Conservation (phyloP, 257 asterid species). For the Nicotiana benthamiana region DNA sequence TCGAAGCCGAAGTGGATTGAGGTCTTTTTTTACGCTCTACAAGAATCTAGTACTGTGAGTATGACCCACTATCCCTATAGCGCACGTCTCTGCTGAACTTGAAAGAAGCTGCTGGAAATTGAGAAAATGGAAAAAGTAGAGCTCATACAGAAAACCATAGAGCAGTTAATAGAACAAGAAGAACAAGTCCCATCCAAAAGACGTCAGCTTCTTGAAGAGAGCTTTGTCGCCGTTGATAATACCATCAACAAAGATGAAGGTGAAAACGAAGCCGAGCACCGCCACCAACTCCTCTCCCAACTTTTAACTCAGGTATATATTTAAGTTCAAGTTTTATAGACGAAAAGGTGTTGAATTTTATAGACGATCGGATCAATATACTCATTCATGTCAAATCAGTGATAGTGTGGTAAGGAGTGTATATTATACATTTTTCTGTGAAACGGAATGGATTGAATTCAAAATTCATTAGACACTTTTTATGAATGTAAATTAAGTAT, state of each 20-base stretch:
- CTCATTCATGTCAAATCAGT: not conserved
- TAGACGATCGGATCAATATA: not conserved
- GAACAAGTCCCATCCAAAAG: not conserved
- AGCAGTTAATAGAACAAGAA: conserved; percentile 28
- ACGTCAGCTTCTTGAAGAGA: conserved; percentile 12
- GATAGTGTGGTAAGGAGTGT: not conserved
- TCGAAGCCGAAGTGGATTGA: not conserved
- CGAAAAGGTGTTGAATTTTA: not conserved
- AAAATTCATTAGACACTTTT: too few species aligned
- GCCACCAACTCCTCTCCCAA: conserved; percentile 22
- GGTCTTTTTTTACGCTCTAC: not conserved
- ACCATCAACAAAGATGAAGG: not conserved
- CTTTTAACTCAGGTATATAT: conserved; percentile 33
- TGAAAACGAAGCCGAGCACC: conserved; percentile 1
- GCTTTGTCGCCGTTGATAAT: conserved; percentile 2
- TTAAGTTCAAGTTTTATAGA: too few species aligned
- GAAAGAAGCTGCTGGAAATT: not conserved
- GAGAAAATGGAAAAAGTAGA: conserved; percentile 27
- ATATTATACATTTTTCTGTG: too few species aligned
- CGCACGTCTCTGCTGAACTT: not conserved
- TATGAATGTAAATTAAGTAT: too few species aligned
- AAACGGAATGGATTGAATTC: too few species aligned
- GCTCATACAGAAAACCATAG: conserved; percentile 25
- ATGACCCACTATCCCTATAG: not conserved
- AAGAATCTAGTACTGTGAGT: not conserved